Conservation (phyloP, 345 rosid genomes). For the Dimocarpus longan region DNA sequence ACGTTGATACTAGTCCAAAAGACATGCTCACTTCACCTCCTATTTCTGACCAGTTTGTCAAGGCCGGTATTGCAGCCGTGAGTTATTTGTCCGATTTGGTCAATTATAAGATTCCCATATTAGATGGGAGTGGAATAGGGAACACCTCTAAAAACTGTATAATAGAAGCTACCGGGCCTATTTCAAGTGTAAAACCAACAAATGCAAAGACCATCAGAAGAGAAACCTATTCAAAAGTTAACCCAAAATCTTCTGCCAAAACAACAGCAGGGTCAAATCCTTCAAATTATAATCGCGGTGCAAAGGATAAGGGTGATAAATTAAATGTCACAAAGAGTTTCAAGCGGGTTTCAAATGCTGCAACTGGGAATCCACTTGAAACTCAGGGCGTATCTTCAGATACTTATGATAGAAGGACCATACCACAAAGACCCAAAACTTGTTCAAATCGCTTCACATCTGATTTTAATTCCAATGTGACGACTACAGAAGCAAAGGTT, state of each 20-base stretch:
- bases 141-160: slow-evolving; percentile 46
- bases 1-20: slow-evolving; percentile 36
- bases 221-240: slow-evolving; percentile 57
- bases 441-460: slow-evolving; percentile 39
- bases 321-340: slow-evolving; percentile 42
- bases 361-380: slow-evolving; percentile 35
- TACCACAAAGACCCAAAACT: slow-evolving; percentile 43
- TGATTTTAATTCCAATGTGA: slow-evolving; percentile 36
- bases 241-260: slow-evolving; percentile 51
- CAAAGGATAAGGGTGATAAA: slow-evolving; percentile 49
- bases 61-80: slow-evolving; percentile 71
- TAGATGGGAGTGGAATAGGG: slow-evolving; percentile 47
- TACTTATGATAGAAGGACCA: slow-evolving; percentile 42
- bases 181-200: slow-evolving; percentile 50
- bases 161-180: slow-evolving; percentile 59
- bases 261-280: slow-evolving; percentile 36
- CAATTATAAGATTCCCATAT: slow-evolving; percentile 59
- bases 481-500: slow-evolving; percentile 41
- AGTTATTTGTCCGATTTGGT: slow-evolving; percentile 65
- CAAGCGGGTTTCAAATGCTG: slow-evolving; percentile 45
- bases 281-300: slow-evolving; percentile 32
- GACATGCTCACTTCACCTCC: slow-evolving; percentile 48
- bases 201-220: slow-evolving; percentile 53
- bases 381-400: slow-evolving; percentile 27
- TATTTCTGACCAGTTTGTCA: slow-evolving; percentile 67